Evolutionary conservation across 192 early-diverging fungal species (phyloP).

Genomic region (Dispira parvispora): DNA sequence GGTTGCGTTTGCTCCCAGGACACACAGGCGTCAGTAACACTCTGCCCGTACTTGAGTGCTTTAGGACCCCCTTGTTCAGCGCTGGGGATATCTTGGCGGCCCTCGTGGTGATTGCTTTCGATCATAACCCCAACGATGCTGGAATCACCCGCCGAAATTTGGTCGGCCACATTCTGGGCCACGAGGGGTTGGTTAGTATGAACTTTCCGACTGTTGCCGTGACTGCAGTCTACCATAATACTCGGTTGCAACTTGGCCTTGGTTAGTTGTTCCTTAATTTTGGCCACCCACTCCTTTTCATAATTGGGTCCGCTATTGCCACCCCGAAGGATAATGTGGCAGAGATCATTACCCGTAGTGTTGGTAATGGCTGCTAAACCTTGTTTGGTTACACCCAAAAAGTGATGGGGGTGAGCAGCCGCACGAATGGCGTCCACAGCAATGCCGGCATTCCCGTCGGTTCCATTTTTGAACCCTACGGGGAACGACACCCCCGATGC

Average conservation of each 20-base stretch:
- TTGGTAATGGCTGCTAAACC: conserved; percentile 80
- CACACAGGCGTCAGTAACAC: conserved; percentile 90
- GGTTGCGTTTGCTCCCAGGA: conserved; percentile 65
- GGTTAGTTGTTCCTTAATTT: conserved; percentile 34
- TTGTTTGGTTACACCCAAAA: conserved; percentile 88
- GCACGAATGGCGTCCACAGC: conserved; percentile 61
- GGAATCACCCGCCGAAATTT: conserved; percentile 52
- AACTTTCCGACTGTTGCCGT: conserved; percentile 83
- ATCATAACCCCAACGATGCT: conserved; percentile 81
- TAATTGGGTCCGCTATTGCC: conserved; percentile 84
- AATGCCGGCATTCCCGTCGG: conserved; percentile 71
- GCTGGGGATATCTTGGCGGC: conserved; percentile 68
- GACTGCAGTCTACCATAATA: conserved; percentile 92
- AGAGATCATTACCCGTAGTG: conserved; percentile 65
- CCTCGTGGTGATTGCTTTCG: conserved; percentile 76
- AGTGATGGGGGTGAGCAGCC: conserved; percentile 65
- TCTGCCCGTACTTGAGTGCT: conserved; percentile 69
- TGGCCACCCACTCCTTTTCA: conserved; percentile 37
- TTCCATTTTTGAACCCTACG: conserved; percentile 98
- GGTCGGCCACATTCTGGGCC: conserved; percentile 41
- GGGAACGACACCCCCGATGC: conserved; percentile 89
- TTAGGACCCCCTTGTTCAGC: conserved; percentile 34
- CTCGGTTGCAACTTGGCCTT: conserved; percentile 43
- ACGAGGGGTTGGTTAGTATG: conserved; percentile 77
- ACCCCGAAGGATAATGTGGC: conserved; percentile 84